Conservation (phyloP, 164 flowering plant species). For the Vitis rotundifolia region DNA sequence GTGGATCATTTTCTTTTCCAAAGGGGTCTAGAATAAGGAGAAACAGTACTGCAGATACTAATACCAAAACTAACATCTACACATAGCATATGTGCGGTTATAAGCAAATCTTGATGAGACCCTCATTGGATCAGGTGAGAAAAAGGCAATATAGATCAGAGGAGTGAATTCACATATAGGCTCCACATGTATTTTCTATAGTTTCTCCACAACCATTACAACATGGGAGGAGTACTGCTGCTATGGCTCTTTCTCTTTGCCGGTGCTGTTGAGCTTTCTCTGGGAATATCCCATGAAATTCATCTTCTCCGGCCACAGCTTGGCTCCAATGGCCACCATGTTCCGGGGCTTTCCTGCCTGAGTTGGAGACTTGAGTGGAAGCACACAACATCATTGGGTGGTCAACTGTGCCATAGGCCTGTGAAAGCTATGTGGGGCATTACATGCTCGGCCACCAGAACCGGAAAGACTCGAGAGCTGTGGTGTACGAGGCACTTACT, state of each 20-base stretch:
- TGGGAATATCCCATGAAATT: slow-evolving; percentile 4
- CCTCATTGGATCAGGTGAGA: no score
- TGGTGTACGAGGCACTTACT: slow-evolving; percentile 19
- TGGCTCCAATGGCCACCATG: slow-evolving; percentile 12
- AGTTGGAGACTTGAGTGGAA: slow-evolving; percentile 56
- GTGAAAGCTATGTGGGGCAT: slow-evolving; percentile 44
- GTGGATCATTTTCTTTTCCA: no score
- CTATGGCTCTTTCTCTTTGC: not conserved
- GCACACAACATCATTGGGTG: slow-evolving; percentile 42
- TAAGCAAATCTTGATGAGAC: no score
- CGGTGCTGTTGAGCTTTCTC: not conserved
- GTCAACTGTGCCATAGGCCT: slow-evolving; percentile 33
- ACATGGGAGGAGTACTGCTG: no score
- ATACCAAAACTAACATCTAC: no score
- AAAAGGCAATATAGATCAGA: no score
- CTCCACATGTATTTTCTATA: no score
- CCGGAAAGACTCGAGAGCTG: slow-evolving; percentile 32
- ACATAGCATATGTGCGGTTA: no score
- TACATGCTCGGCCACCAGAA: slow-evolving; percentile 50
- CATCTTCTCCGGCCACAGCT: slow-evolving; percentile 29
- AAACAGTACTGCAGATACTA: no score
- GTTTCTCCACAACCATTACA: no score
- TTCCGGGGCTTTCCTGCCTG: slow-evolving; percentile 18
- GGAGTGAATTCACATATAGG: no score
- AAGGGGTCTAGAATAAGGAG: no score